Conservation (phyloP, 768 basidiomycete genomes). For the Mycena albidolilacea region DNA sequence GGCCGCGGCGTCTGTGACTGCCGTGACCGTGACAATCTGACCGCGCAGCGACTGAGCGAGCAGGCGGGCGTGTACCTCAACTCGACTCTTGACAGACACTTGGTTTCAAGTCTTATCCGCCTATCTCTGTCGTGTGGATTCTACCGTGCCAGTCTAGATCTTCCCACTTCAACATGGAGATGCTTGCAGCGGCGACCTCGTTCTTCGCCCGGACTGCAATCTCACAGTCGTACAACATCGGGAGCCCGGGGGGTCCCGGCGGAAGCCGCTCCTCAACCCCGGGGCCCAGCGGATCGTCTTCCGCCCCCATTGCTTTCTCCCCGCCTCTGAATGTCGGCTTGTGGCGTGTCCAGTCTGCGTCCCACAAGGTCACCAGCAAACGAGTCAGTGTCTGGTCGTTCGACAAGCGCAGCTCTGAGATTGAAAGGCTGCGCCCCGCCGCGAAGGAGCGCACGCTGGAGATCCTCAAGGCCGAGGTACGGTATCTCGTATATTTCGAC, state of each 20-base stretch:
- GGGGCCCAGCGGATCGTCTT: conserved; percentile 48
- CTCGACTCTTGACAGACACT: too few relatives aligned
- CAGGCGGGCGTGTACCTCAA: too few relatives aligned
- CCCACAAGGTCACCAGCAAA: conserved; percentile 92
- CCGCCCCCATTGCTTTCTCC: conserved; percentile 58
- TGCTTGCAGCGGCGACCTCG: conserved; percentile 88
- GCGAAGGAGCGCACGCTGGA: conserved; percentile 86
- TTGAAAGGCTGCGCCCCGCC: conserved; percentile 75
- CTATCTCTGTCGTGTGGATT: too few relatives aligned
- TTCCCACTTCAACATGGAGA: conserved; percentile 41
- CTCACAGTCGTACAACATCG: conserved; percentile 84
- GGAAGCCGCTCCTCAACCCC: conserved; percentile 67
- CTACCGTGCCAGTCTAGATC: not conserved
- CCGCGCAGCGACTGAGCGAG: too few relatives aligned
- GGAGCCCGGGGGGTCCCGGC: conserved; percentile 50
- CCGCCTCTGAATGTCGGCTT: conserved; percentile 82
- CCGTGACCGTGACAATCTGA: too few relatives aligned
- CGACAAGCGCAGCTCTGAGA: conserved; percentile 85
- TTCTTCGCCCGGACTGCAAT: conserved; percentile 88
- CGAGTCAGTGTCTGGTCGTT: conserved; percentile 94
- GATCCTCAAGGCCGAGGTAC: conserved; percentile 91
- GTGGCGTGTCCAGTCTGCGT: conserved; percentile 91
- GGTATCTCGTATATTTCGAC: conserved; percentile 40
- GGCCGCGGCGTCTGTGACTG: too few relatives aligned
- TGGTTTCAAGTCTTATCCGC: too few relatives aligned